Evolutionary conservation across 2,329 filamentous ascomycete species (phyloP), one percentile per base, ranked within the genome.

Genomic region (Trichoderma sp.): DNA sequence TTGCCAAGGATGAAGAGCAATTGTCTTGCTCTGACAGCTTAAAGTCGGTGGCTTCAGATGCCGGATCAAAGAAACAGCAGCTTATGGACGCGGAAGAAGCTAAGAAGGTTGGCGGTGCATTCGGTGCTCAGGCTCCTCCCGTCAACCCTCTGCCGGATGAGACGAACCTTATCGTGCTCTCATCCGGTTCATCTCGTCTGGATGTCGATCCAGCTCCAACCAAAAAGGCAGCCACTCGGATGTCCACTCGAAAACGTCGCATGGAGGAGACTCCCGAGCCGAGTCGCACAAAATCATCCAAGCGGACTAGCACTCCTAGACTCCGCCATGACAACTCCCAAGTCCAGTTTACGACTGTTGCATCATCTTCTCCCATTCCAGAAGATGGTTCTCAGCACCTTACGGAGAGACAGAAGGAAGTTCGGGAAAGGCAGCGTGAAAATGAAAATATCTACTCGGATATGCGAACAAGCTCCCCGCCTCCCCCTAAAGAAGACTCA

Each of bases 311-410:
- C 29, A 90, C 88, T 64, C 86, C 88, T 21, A 90, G 89, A 76
- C 86, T 92, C 33, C 90, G 93, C 41, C 95, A 97, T 79, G 91
- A 97, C 77, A 90, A 97, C 83, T 97, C 94, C 0, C 95, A 97
- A 80, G 89, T 97, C 31, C 89, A 94, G 60, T 97, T 97, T 80
- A 90, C 92, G 3, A 85, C 91, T 0, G 92, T 96, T 64, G 88
- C 90, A 35, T 90, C 91, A 14, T 90, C 92, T 0, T 82, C 88
- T 3, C 84, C 87, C 5, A 84, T 87, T 5, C 83, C 85, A 16
- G 84, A 83, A 0, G 81, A 88, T 3, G 92, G 94, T 74, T 94
- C 93, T 0, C 94, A 97, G 79, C 84, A 92, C 21, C 85, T 97
- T 66, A 97, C 95, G 0, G 93, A 95, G 45, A 90, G 91, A 60